Evolutionary conservation across 495 filamentous ascomycete genomes (phyloP), one percentile per base, ranked within the genome.

Genomic region (Annulohypoxylon stygium): DNA sequence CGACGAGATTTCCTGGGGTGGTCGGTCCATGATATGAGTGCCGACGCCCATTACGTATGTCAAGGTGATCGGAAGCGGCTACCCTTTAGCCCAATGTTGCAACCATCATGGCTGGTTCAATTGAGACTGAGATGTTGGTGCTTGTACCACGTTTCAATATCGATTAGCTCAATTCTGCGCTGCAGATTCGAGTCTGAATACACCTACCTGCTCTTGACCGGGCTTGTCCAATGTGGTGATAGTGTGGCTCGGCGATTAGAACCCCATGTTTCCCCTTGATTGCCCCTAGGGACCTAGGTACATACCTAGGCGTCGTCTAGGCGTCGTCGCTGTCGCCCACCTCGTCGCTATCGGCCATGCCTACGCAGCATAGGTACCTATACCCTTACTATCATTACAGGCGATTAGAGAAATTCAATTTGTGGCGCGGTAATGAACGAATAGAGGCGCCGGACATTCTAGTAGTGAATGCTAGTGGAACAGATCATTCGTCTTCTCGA

Each of bases 121-220:
- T 30, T 33, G 45, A 34, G 16, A 41, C 37, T 26, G 30, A 43
- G 12, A 41, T 66, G 37, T 48, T 67, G 58, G 58, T 62, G 25
- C 50, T 43, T 62, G 70, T 72, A 66, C 70, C n/a, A 67, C 64
- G 45, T 65, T 61, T 65, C 50, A 36, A 61, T 61, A 36, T 65
- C 55, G 69, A 71, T 71, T 66, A 55, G 57, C 18, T 57, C 60
- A 53, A 55, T 65, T 51, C 41, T 47, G 25, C 12, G 18, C 39
- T 54, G 45, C 50, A 66, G 63, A 55, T 20, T 60, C 53, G 45
- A 45, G 43, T 43, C 45, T 71, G 33, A 39, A 60, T 14, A 71
- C 30, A 30, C 30, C 5, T 30, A 30, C 30, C 30, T 30, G 5
- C 39, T 43, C 39, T 43, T 43, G 61, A 18, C 5, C 51, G 61